Evolutionary conservation across 1,284 basidiomycete species (phyloP).

Genomic region (Singerocomus inundabilis): DNA sequence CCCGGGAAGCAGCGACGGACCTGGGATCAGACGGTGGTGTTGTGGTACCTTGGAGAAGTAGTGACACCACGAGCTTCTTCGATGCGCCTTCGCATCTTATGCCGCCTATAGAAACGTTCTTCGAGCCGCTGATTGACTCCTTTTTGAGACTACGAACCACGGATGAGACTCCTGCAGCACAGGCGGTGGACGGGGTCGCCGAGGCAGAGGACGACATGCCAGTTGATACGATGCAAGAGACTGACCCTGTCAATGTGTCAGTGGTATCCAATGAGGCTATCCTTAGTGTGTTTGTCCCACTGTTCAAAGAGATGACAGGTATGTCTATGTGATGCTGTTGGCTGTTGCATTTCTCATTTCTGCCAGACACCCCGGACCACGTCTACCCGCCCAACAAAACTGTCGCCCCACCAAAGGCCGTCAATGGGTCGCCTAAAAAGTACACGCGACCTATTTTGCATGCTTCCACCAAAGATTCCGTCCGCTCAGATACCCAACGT

Average conservation of each 20-base stretch:
- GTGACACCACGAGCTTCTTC: constrained; percentile 53
- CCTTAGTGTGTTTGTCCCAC: constrained; percentile 25
- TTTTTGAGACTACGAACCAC: constrained; percentile 51
- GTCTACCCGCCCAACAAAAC: constrained; percentile 16
- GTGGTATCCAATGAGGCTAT: constrained; percentile 18
- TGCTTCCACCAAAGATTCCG: constrained; percentile 19
- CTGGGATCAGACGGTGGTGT: constrained; percentile 19
- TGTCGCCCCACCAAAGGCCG: constrained; percentile 10
- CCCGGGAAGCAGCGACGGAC: constrained; percentile 14
- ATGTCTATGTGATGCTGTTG: not conserved
- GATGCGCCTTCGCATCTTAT: constrained; percentile 77
- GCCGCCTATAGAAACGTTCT: constrained; percentile 75
- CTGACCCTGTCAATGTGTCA: constrained; percentile 12
- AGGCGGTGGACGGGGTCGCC: constrained; percentile 14
- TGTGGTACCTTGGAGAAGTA: constrained; percentile 38
- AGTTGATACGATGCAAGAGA: constrained; percentile 33
- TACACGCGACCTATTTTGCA: constrained; percentile 12
- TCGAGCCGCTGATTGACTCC: constrained; percentile 68
- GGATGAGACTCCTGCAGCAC: constrained; percentile 24
- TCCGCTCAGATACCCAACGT: constrained; percentile 9
- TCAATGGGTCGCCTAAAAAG: constrained; percentile 17
- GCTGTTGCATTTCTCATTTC: constrained; percentile 2
- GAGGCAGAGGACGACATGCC: constrained; percentile 50
- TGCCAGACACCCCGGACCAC: constrained; percentile 24
- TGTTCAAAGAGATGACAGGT: constrained; percentile 32